Conservation (phyloP, 176 grass and related monocot species). For the Cocos nucifera region DNA sequence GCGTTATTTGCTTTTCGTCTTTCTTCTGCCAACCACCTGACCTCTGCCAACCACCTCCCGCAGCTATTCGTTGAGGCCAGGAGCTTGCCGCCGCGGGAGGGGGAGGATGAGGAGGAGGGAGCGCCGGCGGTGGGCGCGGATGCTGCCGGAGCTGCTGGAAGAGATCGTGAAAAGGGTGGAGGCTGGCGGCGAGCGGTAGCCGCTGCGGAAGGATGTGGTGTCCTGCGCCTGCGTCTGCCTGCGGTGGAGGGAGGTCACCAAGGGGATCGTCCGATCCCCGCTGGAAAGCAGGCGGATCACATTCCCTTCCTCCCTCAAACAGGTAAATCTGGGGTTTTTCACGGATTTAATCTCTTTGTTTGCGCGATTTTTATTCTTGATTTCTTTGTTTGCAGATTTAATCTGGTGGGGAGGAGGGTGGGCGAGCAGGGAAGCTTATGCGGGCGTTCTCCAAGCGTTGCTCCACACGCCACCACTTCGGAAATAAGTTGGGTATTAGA, state of each 20-base stretch:
- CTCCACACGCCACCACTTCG: too few relatives aligned
- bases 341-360: background rate
- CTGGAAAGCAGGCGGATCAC: constrained; percentile 60
- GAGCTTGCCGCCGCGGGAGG: background rate
- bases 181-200: constrained; percentile 63
- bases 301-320: constrained; percentile 89
- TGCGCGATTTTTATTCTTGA: constrained; percentile 6
- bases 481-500: too few relatives aligned
- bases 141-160: constrained; percentile 69
- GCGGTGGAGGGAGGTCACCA: constrained; percentile 50
- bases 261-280: constrained; percentile 41
- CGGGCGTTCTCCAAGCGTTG: too few relatives aligned
- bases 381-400: too few relatives aligned
- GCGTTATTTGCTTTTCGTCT: too few relatives aligned
- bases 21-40: too few relatives aligned
- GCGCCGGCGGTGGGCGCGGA: constrained; percentile 52
- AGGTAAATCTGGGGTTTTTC: constrained; percentile 36
- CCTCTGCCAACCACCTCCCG: too few relatives aligned
- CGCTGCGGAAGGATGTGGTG: constrained; percentile 54
- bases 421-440: too few relatives aligned
- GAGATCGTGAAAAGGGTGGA: constrained; percentile 67
- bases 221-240: constrained; percentile 70
- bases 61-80: background rate
- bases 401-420: too few relatives aligned
- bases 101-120: constrained; percentile 4